Percentiles rank a stretch among this genome's conserved stretches.
Evolutionary conservation across 2,329 filamentous ascomycete species (phyloP).

Genomic region (Alternaria sp.): DNA sequence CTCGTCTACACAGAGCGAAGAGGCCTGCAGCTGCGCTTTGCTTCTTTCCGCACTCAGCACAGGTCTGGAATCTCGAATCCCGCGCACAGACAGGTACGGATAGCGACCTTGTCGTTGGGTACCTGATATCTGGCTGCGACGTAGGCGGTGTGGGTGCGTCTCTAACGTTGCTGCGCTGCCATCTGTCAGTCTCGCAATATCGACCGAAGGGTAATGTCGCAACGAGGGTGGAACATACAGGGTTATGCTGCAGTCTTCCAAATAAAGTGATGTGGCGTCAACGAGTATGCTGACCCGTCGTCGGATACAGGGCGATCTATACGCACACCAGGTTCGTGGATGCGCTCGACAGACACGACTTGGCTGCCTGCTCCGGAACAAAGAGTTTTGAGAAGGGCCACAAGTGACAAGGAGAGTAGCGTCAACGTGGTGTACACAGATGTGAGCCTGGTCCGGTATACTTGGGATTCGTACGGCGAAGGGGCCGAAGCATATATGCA

Average conservation of each 20-base stretch:
- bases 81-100: conserved; percentile 47
- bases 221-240: conserved; percentile 49
- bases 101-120: conserved; percentile 32
- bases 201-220: conserved; percentile 39
- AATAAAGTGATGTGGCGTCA: conserved; percentile 49
- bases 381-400: conserved; percentile 13
- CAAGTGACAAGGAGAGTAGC: conserved; percentile 12
- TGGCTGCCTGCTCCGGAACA: conserved; percentile 26
- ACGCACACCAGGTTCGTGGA: conserved; percentile 39
- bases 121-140: conserved; percentile 42
- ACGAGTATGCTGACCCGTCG: conserved; percentile 42
- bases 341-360: conserved; percentile 28
- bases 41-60: conserved; percentile 51
- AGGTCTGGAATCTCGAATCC: conserved; percentile 44
- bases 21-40: conserved; percentile 46
- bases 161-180: conserved; percentile 38
- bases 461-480: conserved; percentile 27
- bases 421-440: conserved; percentile 12
- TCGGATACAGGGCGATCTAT: conserved; percentile 44
- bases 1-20: conserved; percentile 38
- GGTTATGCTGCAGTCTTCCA: conserved; percentile 47
- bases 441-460: conserved; percentile 21
- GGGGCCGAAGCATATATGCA: conserved; percentile 50
- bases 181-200: conserved; percentile 47
- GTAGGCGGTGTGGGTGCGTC: conserved; percentile 41